Conservation (phyloP, 345 rosid genomes). For the Brassica incana region DNA sequence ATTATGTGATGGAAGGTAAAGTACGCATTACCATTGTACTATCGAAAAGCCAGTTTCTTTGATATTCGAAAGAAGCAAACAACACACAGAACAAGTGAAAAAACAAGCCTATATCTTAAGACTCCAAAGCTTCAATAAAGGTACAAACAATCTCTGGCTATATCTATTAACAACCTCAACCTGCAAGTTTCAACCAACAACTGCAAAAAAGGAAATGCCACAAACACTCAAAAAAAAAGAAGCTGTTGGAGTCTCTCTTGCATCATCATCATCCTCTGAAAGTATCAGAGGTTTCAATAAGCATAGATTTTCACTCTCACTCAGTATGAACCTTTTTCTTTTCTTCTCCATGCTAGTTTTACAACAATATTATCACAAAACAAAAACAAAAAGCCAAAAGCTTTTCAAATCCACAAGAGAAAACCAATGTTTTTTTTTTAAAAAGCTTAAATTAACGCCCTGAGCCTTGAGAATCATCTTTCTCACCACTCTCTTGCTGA, state of each 20-base stretch:
- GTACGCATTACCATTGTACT: constrained; percentile 30
- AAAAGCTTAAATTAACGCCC: constrained; percentile 48
- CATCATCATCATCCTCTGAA: constrained; percentile 31
- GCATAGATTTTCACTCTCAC: constrained; percentile 49
- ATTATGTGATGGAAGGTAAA: constrained; percentile 26
- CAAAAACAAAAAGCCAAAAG: constrained; percentile 40
- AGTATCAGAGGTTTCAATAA: constrained; percentile 42
- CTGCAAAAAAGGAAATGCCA: constrained; percentile 22
- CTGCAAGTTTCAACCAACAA: constrained; percentile 57
- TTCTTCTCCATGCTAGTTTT: constrained; percentile 44
- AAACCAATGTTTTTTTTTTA: neutral
- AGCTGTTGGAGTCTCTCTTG: constrained; percentile 13
- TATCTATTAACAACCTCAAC: constrained; percentile 56
- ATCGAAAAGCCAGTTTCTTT: constrained; percentile 35
- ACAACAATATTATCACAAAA: constrained; percentile 43
- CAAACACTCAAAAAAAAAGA: constrained; percentile 14
- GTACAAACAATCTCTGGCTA: constrained; percentile 49
- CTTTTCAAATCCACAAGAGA: constrained; percentile 35
- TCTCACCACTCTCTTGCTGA: constrained; percentile 53
- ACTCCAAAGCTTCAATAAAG: constrained; percentile 36
- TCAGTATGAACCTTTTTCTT: constrained; percentile 31
- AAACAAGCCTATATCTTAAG: constrained; percentile 31
- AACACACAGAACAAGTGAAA: constrained; percentile 46
- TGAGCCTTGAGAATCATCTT: constrained; percentile 92
- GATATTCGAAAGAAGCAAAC: constrained; percentile 57